Conservation (phyloP, 768 basidiomycete species). For the Mycena chlorophos region DNA sequence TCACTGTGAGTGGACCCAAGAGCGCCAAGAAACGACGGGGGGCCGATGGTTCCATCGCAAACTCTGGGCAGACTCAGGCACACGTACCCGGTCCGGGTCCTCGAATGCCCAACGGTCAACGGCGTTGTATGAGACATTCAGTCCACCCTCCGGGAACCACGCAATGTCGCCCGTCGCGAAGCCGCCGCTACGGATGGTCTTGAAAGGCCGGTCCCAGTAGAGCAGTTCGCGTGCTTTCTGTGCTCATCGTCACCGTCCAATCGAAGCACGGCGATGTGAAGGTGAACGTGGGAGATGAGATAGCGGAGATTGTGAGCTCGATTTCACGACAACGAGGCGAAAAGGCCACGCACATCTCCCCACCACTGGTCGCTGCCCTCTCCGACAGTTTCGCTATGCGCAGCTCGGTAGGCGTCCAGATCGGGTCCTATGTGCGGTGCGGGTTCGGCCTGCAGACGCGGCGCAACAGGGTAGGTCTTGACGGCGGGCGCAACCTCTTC, state of each 20-base stretch:
- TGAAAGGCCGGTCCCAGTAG: slow-evolving; percentile 88
- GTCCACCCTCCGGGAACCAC: slow-evolving; percentile 95
- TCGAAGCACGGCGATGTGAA: neutral
- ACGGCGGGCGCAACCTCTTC: slow-evolving; percentile 33
- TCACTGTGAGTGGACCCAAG: too few relatives aligned
- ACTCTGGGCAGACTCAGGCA: too few relatives aligned
- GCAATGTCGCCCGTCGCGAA: slow-evolving; percentile 85
- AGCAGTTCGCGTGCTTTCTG: slow-evolving; percentile 74
- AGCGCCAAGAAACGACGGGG: too few relatives aligned
- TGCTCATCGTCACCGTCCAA: neutral
- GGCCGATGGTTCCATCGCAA: too few relatives aligned
- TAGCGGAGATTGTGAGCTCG: neutral
- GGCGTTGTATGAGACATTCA: slow-evolving; percentile 96
- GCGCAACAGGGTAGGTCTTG: slow-evolving; percentile 70
- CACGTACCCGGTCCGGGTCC: slow-evolving; percentile 74
- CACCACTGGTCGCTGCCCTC: slow-evolving; percentile 84
- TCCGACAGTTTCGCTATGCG: slow-evolving; percentile 74
- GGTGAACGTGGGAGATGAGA: neutral
- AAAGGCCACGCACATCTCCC: slow-evolving; percentile 58
- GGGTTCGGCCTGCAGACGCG: slow-evolving; percentile 65
- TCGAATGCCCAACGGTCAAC: slow-evolving; percentile 95
- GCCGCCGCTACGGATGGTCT: slow-evolving; percentile 77
- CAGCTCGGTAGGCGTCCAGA: slow-evolving; percentile 67
- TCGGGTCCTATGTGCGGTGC: slow-evolving; percentile 77
- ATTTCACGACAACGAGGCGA: neutral